Base-by-base conservation (phyloP, 495 filamentous ascomycete species). In the Penicillium roqueforti region DNA sequence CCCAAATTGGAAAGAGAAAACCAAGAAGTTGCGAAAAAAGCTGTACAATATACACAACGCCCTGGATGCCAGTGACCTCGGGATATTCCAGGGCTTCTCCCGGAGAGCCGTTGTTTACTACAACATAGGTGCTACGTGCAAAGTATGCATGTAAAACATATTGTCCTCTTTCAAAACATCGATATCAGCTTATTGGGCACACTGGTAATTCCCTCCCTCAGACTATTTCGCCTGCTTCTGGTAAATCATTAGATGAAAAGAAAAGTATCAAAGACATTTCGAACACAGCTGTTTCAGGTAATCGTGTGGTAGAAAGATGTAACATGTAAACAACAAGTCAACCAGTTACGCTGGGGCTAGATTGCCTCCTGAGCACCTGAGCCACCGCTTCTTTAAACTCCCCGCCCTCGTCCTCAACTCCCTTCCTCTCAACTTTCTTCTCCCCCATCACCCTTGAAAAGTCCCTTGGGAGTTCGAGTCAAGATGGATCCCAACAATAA, bases 401-500 rank as follows among this genome's bases (percentile, higher is more conserved):
- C 60, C 62, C 61, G 58, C 58, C 61, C 56, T 60, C 56, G 59
- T 61, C 60, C 63, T 68, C 56, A 57, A 61, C 55, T 53, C 56
- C 54, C 40, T 48, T 48, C 47, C 57, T 43, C 46, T 26, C 42
- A 29, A 52, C 51, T 43, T 51, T 44, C 26, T 47, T 43, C 40
- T 28, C 38, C 36, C 49, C 57, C 47, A 34, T 56, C 39, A 52
- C n/a, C 54, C 45, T 42, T 37, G 18, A 42, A 18, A 34, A 42
- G 26, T 38, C 36, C 43, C 11, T 54, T 51, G 56, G 51, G 58
- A 59, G 18, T 26, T 28, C 28, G 18, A 47, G 39, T 62, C 57
- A 76, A 57, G 44, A 80, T 79, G 74, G 76, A 81, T 70, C 77
- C 75, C 6, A 76, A 83, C 65, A 73, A 75, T 42, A 76, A 83